Base-by-base conservation (phyloP, 805 yeast species). In the Vanderwaltozyma yarrowii region DNA sequence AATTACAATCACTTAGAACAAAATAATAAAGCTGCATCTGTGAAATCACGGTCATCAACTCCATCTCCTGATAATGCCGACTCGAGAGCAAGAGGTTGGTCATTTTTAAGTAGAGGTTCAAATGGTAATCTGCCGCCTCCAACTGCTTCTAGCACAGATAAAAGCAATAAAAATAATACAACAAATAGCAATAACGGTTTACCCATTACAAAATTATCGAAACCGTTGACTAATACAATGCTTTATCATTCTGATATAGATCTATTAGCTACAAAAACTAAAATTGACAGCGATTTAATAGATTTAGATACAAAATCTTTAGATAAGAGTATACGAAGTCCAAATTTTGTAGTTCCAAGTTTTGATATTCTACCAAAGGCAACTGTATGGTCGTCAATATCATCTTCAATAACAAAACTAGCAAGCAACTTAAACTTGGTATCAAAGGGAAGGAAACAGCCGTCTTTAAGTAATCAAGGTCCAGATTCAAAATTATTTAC, bases 271-370 rank as follows among this genome's bases (percentile, higher is more conserved):
- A 8, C 24, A 3, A 11, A 7, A 23, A 27, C 33, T 14, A 37
- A 28, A 33, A 37, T 28, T 28, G 36, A 37, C 18, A 33, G 33
- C 26, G 21, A 30, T n/a, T 14, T 38, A 11, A 16, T 28, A 17
- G 42, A 29, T 24, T 12, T 9, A 17, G 39, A 35, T n/a, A 28
- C 26, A 19, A 21, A 26, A 24, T 13, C 26, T 8, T 15, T 39
- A 23, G 35, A 38, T 16, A 26, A 20, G 15, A 33, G 26, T 16
- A 24, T 38, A n/a, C 50, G 44, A 32, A 40, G 38, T 17, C 54
- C 54, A 1, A 59, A 59, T 36, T 48, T 58, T 20, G 48, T 59
- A 7, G 58, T 55, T 3, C 64, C 64, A 3, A 36, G 38, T 30
- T 55, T 59, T 36, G 56, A 58, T 9, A 41, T 53, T 8, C 30